These are phyloP conservation scores for Artomyces pyxidatus DNA, from an alignment of 768 basidiomycete genomes.

Conservation along the genomic window DNA sequence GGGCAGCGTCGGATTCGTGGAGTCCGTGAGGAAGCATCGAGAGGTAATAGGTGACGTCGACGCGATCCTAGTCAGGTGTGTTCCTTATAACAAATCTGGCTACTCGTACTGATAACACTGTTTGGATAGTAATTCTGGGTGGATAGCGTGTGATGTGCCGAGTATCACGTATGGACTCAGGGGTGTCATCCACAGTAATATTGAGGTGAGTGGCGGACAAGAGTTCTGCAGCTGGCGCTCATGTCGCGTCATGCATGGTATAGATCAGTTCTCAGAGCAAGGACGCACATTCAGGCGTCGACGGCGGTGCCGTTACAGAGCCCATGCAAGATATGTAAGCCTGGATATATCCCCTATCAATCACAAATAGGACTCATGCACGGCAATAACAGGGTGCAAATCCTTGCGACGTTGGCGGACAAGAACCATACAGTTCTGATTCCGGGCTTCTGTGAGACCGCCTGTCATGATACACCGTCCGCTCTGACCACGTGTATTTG, in stretches of 20 bases:
- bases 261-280: slow-evolving; percentile 66
- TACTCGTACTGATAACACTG: not conserved
- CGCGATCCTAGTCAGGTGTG: slow-evolving; percentile 78
- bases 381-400: slow-evolving; percentile 58
- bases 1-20: slow-evolving; percentile 81
- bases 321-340: slow-evolving; percentile 90
- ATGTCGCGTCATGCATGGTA: not conserved
- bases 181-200: slow-evolving; percentile 83
- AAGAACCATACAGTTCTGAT: slow-evolving; percentile 53
- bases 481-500: not conserved
- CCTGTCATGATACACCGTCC: not conserved
- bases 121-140: slow-evolving; percentile 76
- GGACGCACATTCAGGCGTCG: slow-evolving; percentile 90
- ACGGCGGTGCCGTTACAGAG: slow-evolving; percentile 82
- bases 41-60: slow-evolving; percentile 80
- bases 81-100: not conserved
- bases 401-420: slow-evolving; percentile 66
- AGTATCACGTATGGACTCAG: slow-evolving; percentile 94
- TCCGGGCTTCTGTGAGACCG: slow-evolving; percentile 72
- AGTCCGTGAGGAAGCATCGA: slow-evolving; percentile 73
- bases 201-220: slow-evolving; percentile 42
- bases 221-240: not conserved
- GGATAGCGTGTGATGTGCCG: slow-evolving; percentile 88
- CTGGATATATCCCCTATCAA: too few species aligned
- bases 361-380: too few species aligned